Evolutionary conservation across 257 asterid species (phyloP).

Genomic region (Solanum ossicruentum): DNA sequence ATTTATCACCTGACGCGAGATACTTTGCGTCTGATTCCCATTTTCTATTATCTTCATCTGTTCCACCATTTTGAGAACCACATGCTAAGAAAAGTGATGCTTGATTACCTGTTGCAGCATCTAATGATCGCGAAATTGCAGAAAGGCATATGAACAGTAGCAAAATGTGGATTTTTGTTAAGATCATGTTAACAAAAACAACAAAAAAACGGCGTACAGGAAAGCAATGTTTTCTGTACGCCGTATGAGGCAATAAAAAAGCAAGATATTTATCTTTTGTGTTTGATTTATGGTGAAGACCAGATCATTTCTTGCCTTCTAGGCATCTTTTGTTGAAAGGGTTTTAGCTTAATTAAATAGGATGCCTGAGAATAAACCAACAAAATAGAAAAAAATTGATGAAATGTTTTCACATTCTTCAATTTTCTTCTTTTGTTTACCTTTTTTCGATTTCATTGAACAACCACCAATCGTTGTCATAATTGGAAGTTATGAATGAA

Average conservation of each 20-base stretch:
- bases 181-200: not conserved
- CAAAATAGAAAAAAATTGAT: not conserved
- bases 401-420: not conserved
- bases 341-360: not conserved
- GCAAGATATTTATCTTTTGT: not conserved
- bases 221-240: not conserved
- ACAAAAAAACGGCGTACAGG: conserved; percentile 17
- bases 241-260: not conserved
- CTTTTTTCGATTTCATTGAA: not conserved
- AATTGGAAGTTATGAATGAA: not conserved
- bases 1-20: conserved; percentile 21
- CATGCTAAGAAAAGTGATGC: conserved; percentile 31
- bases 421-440: not conserved
- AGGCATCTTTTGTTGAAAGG: not conserved
- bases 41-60: conserved; percentile 43
- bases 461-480: not conserved
- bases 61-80: conserved; percentile 33
- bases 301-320: not conserved
- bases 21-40: conserved; percentile 63
- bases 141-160: conserved; percentile 1
- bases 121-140: not conserved
- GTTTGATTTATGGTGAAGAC: not conserved
- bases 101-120: conserved; percentile 7
- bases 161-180: not conserved
- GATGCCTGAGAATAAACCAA: not conserved